These are phyloP conservation scores for Nannizzia gypsea DNA, from an alignment of 2,329 filamentous ascomycete genomes.

Conservation along the genomic window DNA sequence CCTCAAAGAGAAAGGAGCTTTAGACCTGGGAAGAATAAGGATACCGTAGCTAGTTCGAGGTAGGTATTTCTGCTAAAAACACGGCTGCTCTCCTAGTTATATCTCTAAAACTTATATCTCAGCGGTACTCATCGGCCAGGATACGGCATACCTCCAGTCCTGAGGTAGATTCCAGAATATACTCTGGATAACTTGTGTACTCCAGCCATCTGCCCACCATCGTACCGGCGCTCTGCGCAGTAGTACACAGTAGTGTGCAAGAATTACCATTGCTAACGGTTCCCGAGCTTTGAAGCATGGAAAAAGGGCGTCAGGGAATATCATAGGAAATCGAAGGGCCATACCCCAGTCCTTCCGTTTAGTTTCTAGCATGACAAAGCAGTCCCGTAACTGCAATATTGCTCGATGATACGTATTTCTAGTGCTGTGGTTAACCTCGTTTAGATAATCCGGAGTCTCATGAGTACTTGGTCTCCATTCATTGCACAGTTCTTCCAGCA, in stretches of 20 bases:
- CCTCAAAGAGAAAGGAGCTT: too few relatives aligned
- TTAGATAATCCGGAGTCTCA: neutral
- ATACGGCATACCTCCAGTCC: conserved; percentile 8
- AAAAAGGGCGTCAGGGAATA: conserved; percentile 16
- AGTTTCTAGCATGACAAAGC: conserved; percentile 13
- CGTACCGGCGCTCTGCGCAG: conserved; percentile 13
- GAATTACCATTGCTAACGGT: conserved; percentile 24
- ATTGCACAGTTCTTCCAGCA: conserved; percentile 10
- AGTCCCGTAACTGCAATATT: conserved; percentile 13
- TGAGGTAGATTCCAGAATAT: conserved; percentile 9
- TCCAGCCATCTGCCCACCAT: conserved; percentile 17
- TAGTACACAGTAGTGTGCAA: conserved; percentile 30
- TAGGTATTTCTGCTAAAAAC: neutral
- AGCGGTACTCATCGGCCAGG: conserved; percentile 12
- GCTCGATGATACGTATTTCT: conserved; percentile 4
- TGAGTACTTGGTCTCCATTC: neutral
- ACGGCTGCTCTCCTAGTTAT: neutral
- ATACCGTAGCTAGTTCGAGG: too few relatives aligned
- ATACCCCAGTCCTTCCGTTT: conserved; percentile 13
- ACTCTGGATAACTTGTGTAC: conserved; percentile 10
- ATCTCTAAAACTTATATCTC: neutral
- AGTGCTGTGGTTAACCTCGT: neutral
- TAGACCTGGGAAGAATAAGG: too few relatives aligned
- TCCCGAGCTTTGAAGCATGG: conserved; percentile 23
- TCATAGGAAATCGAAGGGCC: conserved; percentile 12